Evolutionary conservation across 2,329 filamentous ascomycete species (phyloP).

Genomic region (Colletotrichum lupini): DNA sequence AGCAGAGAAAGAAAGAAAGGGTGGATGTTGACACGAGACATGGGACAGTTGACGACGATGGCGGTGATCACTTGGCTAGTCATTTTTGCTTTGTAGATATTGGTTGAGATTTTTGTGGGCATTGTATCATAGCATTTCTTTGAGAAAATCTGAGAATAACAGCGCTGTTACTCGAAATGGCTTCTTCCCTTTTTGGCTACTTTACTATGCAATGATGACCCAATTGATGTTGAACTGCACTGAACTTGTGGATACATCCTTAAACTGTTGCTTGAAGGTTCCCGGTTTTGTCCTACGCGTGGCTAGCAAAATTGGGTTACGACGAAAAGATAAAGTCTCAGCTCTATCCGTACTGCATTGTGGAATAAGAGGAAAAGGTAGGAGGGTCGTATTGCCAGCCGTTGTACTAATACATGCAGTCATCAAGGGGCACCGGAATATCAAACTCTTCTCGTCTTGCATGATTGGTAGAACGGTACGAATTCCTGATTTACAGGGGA

Average conservation of each 20-base stretch:
- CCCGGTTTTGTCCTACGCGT: neutral
- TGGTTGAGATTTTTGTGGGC: neutral
- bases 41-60: neutral
- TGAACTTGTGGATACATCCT: neutral
- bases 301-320: neutral
- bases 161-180: conserved; percentile 9
- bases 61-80: neutral
- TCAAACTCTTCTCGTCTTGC: neutral
- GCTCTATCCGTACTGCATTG: neutral
- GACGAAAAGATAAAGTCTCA: neutral
- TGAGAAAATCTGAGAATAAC: conserved; percentile 24
- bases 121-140: conserved; percentile 10
- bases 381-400: neutral
- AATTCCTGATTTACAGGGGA: neutral
- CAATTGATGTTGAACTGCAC: neutral
- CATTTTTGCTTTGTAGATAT: conserved; percentile 11
- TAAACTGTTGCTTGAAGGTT: neutral
- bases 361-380: neutral
- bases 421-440: neutral
- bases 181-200: neutral
- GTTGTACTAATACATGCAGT: neutral
- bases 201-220: neutral
- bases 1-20: neutral
- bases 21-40: neutral
- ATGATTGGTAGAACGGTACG: neutral